Conservation (phyloP, 768 basidiomycete species). For the Amanita subjunquillea region DNA sequence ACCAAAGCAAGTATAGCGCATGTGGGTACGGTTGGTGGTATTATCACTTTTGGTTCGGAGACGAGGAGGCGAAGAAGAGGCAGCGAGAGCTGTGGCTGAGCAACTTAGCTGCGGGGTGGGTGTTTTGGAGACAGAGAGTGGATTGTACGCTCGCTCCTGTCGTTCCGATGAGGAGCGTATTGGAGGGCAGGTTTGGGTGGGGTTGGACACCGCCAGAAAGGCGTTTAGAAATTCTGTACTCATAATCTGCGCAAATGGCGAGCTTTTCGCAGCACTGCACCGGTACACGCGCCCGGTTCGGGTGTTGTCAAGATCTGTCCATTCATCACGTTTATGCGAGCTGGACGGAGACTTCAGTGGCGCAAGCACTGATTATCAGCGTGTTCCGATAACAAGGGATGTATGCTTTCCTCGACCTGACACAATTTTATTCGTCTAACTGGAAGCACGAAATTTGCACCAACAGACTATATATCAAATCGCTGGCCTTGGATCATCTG, state of each 20-base stretch:
- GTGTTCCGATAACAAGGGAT: not conserved
- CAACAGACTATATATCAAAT: too few species aligned
- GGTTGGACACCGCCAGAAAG: slow-evolving; percentile 1
- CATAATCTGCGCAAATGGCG: too few species aligned
- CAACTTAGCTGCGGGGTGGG: slow-evolving; percentile 9
- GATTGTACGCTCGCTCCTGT: not conserved
- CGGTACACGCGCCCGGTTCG: too few species aligned
- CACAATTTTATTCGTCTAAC: too few species aligned
- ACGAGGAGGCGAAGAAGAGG: slow-evolving; percentile 9
- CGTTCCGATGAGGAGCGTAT: not conserved
- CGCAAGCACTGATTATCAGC: not conserved
- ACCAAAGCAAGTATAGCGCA: slow-evolving; percentile 21
- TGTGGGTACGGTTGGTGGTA: slow-evolving; percentile 38
- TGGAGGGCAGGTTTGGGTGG: not conserved
- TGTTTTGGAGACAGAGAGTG: slow-evolving; percentile 10
- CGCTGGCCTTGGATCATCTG: too few species aligned
- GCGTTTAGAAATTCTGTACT: not conserved
- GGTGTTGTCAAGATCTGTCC: too few species aligned
- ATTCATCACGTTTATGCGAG: not conserved
- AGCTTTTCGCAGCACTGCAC: too few species aligned
- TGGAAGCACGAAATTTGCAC: too few species aligned
- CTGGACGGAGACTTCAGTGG: not conserved
- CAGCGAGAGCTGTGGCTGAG: slow-evolving; percentile 12
- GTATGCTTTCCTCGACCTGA: not conserved
- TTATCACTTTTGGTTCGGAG: slow-evolving; percentile 39